A percentile compares a stretch with the other conserved stretches of the same genome.
These are phyloP conservation scores for Limtongia smithiae DNA, from an alignment of 805 yeast genomes.

Conservation along the genomic window DNA sequence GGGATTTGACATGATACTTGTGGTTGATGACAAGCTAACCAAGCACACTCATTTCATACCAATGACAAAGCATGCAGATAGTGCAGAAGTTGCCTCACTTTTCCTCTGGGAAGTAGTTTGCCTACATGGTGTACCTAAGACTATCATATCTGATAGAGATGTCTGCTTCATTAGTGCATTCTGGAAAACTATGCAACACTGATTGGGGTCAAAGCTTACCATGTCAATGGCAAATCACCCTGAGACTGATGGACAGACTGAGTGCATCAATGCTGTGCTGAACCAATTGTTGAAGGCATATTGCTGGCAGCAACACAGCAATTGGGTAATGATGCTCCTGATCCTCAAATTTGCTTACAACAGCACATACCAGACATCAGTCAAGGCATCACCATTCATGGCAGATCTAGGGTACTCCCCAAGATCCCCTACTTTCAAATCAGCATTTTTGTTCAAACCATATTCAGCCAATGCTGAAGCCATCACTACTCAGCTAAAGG, in stretches of 20 bases:
- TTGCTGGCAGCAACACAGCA: not conserved
- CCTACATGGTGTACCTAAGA: constrained; percentile 24
- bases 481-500: not conserved
- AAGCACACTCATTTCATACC: constrained; percentile 29
- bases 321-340: not conserved
- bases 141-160: constrained; percentile 28
- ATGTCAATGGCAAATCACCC: constrained; percentile 5
- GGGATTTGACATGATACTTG: constrained; percentile 21
- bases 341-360: constrained; percentile 9
- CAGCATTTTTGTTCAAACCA: not conserved
- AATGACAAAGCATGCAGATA: constrained; percentile 4
- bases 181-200: constrained; percentile 20
- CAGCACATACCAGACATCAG: not conserved
- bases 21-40: constrained; percentile 29
- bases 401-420: constrained; percentile 3
- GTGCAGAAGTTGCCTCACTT: constrained; percentile 11
- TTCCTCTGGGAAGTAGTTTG: constrained; percentile 16
- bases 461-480: not conserved
- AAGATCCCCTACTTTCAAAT: not conserved
- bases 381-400: constrained; percentile 2
- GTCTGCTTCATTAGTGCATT: constrained; percentile 14
- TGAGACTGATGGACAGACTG: constrained; percentile 7
- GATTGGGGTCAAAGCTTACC: constrained; percentile 9
- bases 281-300: not conserved
- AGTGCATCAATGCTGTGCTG: constrained; percentile 1